Conservation (phyloP, 1,284 basidiomycete genomes). For the Leccinum huronense region DNA sequence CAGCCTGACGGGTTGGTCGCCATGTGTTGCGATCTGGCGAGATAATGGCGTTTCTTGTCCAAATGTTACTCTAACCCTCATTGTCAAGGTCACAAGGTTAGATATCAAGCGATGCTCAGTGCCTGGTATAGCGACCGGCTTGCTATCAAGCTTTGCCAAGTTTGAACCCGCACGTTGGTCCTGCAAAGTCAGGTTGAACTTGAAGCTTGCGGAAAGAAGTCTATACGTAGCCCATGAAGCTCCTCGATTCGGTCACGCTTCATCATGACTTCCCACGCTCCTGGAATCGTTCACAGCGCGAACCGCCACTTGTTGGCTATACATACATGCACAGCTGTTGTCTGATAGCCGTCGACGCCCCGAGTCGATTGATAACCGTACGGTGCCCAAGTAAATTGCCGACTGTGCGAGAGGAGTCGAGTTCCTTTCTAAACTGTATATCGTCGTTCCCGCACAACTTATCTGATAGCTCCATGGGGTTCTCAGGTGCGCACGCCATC, state of each 20-base stretch:
- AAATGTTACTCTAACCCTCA: neutral
- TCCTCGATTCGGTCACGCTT: neutral
- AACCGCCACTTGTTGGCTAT: neutral
- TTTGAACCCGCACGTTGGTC: neutral
- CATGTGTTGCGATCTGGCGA: neutral
- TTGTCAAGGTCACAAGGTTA: neutral
- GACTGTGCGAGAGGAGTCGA: neutral
- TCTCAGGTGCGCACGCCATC: neutral
- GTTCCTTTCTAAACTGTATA: neutral
- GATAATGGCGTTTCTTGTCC: neutral
- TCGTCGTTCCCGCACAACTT: neutral
- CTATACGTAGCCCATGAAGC: neutral
- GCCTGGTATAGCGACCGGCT: no score
- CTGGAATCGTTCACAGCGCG: neutral
- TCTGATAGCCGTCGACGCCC: neutral
- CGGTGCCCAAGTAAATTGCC: neutral
- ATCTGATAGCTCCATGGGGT: neutral
- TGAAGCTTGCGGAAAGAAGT: neutral
- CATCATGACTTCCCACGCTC: neutral
- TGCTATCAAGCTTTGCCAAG: neutral
- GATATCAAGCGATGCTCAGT: neutral
- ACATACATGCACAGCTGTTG: neutral
- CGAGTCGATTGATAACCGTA: neutral
- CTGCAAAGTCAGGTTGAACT: neutral
- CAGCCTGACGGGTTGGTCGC: neutral